Evolutionary conservation across 306 rosid species (phyloP), one percentile per base, ranked within the genome.

Genomic region (Bauhinia variegata): DNA sequence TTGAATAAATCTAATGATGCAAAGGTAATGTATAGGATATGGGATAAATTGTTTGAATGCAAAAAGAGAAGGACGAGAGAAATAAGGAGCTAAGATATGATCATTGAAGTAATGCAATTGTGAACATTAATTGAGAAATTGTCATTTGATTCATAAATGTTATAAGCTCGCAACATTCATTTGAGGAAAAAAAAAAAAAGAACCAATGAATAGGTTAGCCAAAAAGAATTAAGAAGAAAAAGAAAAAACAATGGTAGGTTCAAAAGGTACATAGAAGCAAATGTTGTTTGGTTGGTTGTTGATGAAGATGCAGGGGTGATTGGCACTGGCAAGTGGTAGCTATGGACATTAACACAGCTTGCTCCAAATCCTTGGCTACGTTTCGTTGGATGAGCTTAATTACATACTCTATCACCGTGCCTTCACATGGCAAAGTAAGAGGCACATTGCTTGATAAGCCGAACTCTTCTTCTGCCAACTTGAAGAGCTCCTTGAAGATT

Each of bases 381-480:
- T 58, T 64, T 23, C 57, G 5, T 3, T 56, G 52, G 0, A 50
- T 36, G 58, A 70, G 52, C 33, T 16, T 70, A 5, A 71, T 57
- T 0, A 70, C 16, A 47, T 71, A 71, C 18, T 70, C 67, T 3
- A 70, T 41, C 0, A 42, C n/a, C 3, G 42, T 57, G 6, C 17
- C 77, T n/a, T 77, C 77, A 41, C 48, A 77, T n/a, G 81, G 77
- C 76, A 77, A 58, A 11, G 52, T 50, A 0, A 70, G 63, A 0
- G 81, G 73, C 51, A 39, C 56, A n/a, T 71, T 77, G 30, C 51
- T 41, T 6, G 37, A 50, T 0, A 57, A 19, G 54, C 73, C 81
- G 56, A 56, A 77, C 43, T 77, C 81, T 19, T 77, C 77, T 57
- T 70, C 81, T 56, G 81, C 81, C 44, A 77, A 42, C 8, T 77